Base-by-base conservation (phyloP, 768 basidiomycete genomes). In the Lactarius quietus region DNA sequence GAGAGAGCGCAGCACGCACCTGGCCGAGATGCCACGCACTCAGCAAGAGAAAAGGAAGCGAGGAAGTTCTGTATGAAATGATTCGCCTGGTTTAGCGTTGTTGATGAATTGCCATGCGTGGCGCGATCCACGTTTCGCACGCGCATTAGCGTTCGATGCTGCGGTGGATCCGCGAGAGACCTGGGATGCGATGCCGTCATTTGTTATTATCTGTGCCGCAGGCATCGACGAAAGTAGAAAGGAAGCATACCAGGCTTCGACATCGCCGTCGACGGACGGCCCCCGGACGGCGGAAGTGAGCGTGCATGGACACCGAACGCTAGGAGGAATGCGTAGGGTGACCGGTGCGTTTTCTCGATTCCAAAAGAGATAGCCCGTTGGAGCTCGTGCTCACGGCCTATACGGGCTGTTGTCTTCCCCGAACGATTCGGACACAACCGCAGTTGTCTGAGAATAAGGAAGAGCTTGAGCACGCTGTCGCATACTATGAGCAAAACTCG, bases 51-150 rank as follows among this genome's bases (percentile, higher is more conserved):
- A 77, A 93, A 92, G 60, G 87, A 78, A 51, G 83, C 80, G 59
- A 98, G 80, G 51, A 97, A 82, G 72, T 85, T 90, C 71, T 92
- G 93, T n/a, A 95, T 77, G 5, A 97, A 86, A 75, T 99, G 96
- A 14, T 88, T 90, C 8, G 98, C 71, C 43, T 9, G 33, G 33
- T 33, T 3, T 33, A 4, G 8, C 43, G 75, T 95, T 95, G 17
- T 88, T 92, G 74, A 98, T 96, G 18, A 95, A 96, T 56, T 17
- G 61, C 61, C 56, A 58, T 66, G 41, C 65, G 53, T 0, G 96
- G 96, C 29, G 91, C 87, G 78, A 96, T 97, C 81, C 89, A 94
- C 1, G 93, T 97, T 93, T 61, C 97, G 68, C 90, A 92, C 9
- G 91, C 93, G 41, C 95, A 82, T 82, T 91, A 93, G 45, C 94